phyloP scores from a whole-genome alignment of 176 grass and related monocot species.

The Echinochloa phyllopogon region DNA sequence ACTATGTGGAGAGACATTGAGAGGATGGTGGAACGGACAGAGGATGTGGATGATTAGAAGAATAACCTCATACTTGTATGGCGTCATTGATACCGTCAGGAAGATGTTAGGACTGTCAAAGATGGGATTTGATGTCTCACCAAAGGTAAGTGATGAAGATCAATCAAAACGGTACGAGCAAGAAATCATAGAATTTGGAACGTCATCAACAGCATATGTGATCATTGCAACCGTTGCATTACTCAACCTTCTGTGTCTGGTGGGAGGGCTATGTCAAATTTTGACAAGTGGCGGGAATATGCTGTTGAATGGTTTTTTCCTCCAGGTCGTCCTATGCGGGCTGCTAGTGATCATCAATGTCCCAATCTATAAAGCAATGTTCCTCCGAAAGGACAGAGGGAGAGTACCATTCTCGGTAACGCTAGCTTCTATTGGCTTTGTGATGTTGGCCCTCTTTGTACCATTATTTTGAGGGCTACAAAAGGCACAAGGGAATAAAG shows the following conservation, averaged over 20 bases:
- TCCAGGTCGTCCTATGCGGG: slow-evolving; percentile 61
- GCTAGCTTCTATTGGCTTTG: slow-evolving; percentile 41
- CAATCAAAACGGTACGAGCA: slow-evolving; percentile 64
- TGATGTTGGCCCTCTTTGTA: slow-evolving; percentile 22
- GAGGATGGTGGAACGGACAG: slow-evolving; percentile 81
- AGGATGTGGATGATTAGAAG: slow-evolving; percentile 74
- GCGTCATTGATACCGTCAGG: slow-evolving; percentile 38
- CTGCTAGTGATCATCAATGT: slow-evolving; percentile 42
- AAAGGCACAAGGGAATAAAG: not conserved
- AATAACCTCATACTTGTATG: slow-evolving; percentile 67
- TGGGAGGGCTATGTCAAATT: slow-evolving; percentile 36
- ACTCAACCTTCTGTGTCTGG: slow-evolving; percentile 61
- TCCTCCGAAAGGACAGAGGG: slow-evolving; percentile 65
- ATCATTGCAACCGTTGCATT: slow-evolving; percentile 60
- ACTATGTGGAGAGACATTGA: slow-evolving; percentile 48
- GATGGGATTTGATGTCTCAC: slow-evolving; percentile 57
- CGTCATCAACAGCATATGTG: slow-evolving; percentile 49
- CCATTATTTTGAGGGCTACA: slow-evolving; percentile 34
- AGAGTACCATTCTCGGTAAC: slow-evolving; percentile 45
- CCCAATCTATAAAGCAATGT: slow-evolving; percentile 61
- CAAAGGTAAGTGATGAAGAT: slow-evolving; percentile 61
- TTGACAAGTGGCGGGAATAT: slow-evolving; percentile 10
- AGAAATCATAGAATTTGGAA: slow-evolving; percentile 77
- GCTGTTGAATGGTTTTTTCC: slow-evolving; percentile 32
- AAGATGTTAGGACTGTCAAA: slow-evolving; percentile 56